These are phyloP conservation scores for Aspergillus baeticus DNA, from an alignment of 495 filamentous ascomycete genomes.

Conservation along the genomic window DNA sequence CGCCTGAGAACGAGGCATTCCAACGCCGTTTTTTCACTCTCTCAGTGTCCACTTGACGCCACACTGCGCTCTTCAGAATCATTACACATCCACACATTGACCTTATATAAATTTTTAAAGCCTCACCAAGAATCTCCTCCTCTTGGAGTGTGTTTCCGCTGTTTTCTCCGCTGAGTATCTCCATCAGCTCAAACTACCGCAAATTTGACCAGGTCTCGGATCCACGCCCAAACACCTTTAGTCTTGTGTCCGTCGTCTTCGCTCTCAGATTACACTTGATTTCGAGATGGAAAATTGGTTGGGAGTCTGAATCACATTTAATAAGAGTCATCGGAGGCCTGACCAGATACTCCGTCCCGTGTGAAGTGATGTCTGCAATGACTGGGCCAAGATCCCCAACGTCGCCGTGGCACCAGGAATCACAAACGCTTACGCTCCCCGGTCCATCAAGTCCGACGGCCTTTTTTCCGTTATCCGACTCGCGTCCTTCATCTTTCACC, in stretches of 20 bases:
- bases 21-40: slow-evolving; percentile 13
- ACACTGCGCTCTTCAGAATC: not conserved
- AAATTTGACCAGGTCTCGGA: too few relatives aligned
- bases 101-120: not conserved
- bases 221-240: not conserved
- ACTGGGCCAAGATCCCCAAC: slow-evolving; percentile 46
- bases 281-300: slow-evolving; percentile 21
- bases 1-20: slow-evolving; percentile 9
- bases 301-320: slow-evolving; percentile 6
- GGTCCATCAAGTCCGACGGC: slow-evolving; percentile 26
- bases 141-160: not conserved
- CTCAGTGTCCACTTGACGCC: slow-evolving; percentile 10
- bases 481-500: slow-evolving; percentile 42
- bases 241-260: not conserved
- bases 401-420: slow-evolving; percentile 43
- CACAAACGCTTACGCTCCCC: slow-evolving; percentile 28
- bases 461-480: slow-evolving; percentile 29
- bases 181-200: too few relatives aligned
- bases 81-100: not conserved
- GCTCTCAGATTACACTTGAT: not conserved
- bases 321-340: slow-evolving; percentile 8
- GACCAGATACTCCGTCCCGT: not conserved
- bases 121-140: not conserved
- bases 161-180: too few relatives aligned
- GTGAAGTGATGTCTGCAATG: slow-evolving; percentile 36